Evolutionary conservation across 192 early-diverging fungal species (phyloP), one percentile per base, ranked within the genome.

Genomic region (Spinellus fusiger): DNA sequence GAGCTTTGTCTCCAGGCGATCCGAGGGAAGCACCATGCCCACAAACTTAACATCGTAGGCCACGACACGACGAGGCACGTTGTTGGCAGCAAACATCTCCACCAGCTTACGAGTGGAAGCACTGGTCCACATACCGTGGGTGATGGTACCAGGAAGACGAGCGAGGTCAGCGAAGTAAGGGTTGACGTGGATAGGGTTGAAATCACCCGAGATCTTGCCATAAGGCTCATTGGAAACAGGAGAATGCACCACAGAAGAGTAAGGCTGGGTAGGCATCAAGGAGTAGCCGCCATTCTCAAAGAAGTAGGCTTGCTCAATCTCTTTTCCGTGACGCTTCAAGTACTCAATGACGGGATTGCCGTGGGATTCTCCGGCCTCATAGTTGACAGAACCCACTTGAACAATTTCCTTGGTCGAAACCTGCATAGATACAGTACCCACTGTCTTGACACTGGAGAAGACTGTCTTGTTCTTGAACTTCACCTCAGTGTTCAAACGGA

Each of bases 51-150:
- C 94, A 46, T 83, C 65, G 75, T 95, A 97, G 27, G 81, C 85
- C 44, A 83, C 83, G 56, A 97, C 92, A 52, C 92, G 88, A 73
- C 88, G 84, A 27, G 94, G 92, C 54, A 86, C 79, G 77, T 95
- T 94, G 70, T 94, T 89, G 40, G 94, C 94, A 61, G 93, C 94
- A 67, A 91, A 92, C 53, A 92, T 88, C 73, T 97, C 94, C 49
- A 97, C 92, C 77, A 93, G 94, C 84, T 92, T 93, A 67, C 94
- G 87, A 49, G 93, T 92, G 16, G 92, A 86, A 5, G 94, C 94
- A 62, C 83, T 86, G 49, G 93, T 97, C 93, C 93, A 97, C 94
- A 97, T 97, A 53, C 94, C 94, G 77, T 97, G 94, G 29, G 93
- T 93, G 62, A 97, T 97, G 29, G 93, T 93, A 53, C 90, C 92